phyloP scores from a whole-genome alignment of 768 basidiomycete genomes.

The Ramaria rubella region DNA sequence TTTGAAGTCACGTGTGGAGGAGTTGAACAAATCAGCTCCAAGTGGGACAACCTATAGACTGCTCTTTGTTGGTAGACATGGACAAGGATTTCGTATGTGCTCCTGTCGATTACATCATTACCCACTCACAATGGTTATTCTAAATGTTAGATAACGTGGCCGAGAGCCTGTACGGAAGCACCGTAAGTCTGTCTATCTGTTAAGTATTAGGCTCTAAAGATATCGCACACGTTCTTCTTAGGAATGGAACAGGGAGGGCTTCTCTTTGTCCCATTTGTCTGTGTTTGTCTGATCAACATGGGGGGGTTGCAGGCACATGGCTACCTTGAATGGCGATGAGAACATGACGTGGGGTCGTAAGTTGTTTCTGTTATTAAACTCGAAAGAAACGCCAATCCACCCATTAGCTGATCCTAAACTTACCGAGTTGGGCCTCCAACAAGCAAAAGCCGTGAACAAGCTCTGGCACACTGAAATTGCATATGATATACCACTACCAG shows the following conservation, averaged over 20 bases:
- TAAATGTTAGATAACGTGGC: conserved; percentile 55
- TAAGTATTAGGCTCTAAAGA: not conserved
- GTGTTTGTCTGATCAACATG: not conserved
- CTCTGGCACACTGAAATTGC: conserved; percentile 45
- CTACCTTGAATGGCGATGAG: conserved; percentile 56
- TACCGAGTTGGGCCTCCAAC: conserved; percentile 48
- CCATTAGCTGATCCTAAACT: conserved; percentile 56
- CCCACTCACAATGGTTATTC: not conserved
- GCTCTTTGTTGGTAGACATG: conserved; percentile 62
- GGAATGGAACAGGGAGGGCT: conserved; percentile 54
- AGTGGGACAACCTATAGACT: conserved; percentile 48
- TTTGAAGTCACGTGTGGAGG: conserved; percentile 35
- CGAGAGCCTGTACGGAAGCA: conserved; percentile 47
- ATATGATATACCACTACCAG: conserved; percentile 41
- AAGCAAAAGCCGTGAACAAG: conserved; percentile 41
- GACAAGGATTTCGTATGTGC: conserved; percentile 62
- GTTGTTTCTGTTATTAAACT: conserved; percentile 18
- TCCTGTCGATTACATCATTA: not conserved
- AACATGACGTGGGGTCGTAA: conserved; percentile 68
- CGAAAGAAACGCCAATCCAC: conserved; percentile 13
- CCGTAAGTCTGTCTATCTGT: conserved; percentile 22
- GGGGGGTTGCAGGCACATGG: conserved; percentile 46
- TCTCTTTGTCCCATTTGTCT: not conserved
- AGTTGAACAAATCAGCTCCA: conserved; percentile 40
- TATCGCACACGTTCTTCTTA: conserved; percentile 11